phyloP scores from a whole-genome alignment of 1,284 basidiomycete species.

The Heterobasidion occidentale region DNA sequence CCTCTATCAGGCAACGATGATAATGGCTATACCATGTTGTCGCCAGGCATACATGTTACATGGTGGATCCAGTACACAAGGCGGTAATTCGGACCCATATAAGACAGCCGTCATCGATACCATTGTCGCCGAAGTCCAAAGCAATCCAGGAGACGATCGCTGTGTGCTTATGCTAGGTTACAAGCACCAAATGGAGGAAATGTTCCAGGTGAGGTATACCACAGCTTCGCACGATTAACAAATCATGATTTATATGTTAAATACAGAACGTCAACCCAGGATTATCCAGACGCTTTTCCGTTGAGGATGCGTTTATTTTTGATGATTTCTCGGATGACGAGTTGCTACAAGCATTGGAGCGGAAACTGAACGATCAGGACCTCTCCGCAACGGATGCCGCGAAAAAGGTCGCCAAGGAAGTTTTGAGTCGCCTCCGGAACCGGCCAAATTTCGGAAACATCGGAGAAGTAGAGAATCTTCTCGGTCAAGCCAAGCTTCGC shows the following conservation, averaged over 20 bases:
- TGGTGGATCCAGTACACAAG: constrained; percentile 23
- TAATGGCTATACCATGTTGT: constrained; percentile 58
- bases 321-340: constrained; percentile 51
- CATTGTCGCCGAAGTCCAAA: constrained; percentile 65
- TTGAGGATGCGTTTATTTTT: constrained; percentile 59
- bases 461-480: constrained; percentile 60
- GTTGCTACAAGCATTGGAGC: constrained; percentile 40
- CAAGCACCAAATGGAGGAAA: constrained; percentile 53
- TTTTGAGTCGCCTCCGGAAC: constrained; percentile 41
- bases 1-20: constrained; percentile 45
- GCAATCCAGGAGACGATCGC: constrained; percentile 56
- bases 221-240: constrained; percentile 27
- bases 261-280: constrained; percentile 63
- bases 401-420: constrained; percentile 45
- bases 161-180: constrained; percentile 62
- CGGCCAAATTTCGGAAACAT: constrained; percentile 62
- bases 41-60: constrained; percentile 64
- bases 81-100: constrained; percentile 45
- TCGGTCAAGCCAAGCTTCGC: constrained; percentile 43
- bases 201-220: constrained; percentile 65
- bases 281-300: constrained; percentile 47
- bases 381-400: constrained; percentile 47
- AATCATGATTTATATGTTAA: constrained; percentile 48
- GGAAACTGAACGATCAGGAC: constrained; percentile 49
- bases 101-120: constrained; percentile 66